Conservation (phyloP, 176 grass and related monocot species). For the Eleusine coracana region DNA sequence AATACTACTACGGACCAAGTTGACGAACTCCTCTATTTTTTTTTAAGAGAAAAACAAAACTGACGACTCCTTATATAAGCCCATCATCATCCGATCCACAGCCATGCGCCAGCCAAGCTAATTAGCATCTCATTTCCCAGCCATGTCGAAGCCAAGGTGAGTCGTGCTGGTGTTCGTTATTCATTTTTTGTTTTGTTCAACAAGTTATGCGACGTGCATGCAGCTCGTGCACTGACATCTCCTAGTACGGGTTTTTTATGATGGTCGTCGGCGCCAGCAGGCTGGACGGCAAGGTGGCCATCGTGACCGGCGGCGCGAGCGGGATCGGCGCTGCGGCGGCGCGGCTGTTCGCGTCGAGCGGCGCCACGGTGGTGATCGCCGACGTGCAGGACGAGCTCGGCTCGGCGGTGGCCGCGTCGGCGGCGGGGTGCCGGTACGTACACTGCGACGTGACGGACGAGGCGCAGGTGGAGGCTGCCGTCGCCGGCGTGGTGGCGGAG, state of each 20-base stretch:
- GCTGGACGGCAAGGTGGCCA: conserved; percentile 81
- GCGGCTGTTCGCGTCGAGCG: conserved; percentile 68
- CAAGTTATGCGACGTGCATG: background rate
- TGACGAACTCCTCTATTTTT: background rate
- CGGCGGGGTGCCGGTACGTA: conserved; percentile 41
- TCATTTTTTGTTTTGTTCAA: background rate
- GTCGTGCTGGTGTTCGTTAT: too few species aligned
- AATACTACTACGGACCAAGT: conserved; percentile 9
- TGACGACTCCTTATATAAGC: conserved; percentile 22
- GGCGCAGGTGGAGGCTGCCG: conserved; percentile 63
- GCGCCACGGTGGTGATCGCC: conserved; percentile 72
- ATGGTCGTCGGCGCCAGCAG: conserved; percentile 43
- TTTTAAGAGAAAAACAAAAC: background rate
- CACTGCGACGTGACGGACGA: conserved; percentile 82
- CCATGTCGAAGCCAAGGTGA: conserved; percentile 53
- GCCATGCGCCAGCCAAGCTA: conserved; percentile 7
- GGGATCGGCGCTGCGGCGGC: conserved; percentile 78
- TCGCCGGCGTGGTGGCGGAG: conserved; percentile 42
- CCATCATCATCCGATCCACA: conserved; percentile 17
- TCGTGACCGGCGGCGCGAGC: conserved; percentile 79
- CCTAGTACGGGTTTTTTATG: too few species aligned
- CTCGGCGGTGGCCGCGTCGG: conserved; percentile 49
- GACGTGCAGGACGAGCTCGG: conserved; percentile 83
- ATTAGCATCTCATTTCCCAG: background rate
- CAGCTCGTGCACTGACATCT: background rate